Percentiles rank a stretch among this genome's conserved stretches.
These are phyloP conservation scores for Debaryomyces sp. DNA, from an alignment of 1,139 yeast species.

Conservation along the genomic window DNA sequence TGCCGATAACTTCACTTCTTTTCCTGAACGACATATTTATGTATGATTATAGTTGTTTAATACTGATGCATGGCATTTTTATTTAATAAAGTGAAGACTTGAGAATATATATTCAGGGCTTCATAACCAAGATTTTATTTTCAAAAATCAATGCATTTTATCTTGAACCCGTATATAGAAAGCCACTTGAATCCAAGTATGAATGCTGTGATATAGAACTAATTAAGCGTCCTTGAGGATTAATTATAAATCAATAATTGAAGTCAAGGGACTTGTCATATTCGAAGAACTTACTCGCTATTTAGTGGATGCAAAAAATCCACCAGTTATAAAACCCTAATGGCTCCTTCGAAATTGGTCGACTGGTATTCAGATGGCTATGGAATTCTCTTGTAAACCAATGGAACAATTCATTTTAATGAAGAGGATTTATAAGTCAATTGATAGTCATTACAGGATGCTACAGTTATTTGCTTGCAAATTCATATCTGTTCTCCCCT, in stretches of 20 bases:
- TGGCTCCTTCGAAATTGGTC: not conserved
- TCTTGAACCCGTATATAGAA: not conserved
- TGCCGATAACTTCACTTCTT: slow-evolving; percentile 61
- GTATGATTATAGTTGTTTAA: not conserved
- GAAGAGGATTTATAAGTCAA: not conserved
- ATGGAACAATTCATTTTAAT: not conserved
- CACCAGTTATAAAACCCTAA: not conserved
- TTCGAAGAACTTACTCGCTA: too few species aligned
- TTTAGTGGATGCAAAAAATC: not conserved
- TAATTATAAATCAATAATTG: not conserved
- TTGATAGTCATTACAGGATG: not conserved
- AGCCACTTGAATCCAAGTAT: not conserved
- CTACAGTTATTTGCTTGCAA: not conserved
- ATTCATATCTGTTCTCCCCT: not conserved
- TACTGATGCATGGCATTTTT: not conserved
- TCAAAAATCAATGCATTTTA: not conserved
- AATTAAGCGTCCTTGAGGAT: not conserved
- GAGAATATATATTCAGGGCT: not conserved
- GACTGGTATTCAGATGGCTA: not conserved
- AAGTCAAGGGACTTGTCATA: not conserved
- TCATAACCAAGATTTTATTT: not conserved
- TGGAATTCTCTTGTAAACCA: not conserved
- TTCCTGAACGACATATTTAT: slow-evolving; percentile 68
- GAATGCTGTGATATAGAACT: too few species aligned
- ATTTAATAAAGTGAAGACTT: not conserved